These are phyloP conservation scores for Rhytidhysteron rufulum DNA, from an alignment of 2,329 filamentous ascomycete species.

Conservation along the genomic window DNA sequence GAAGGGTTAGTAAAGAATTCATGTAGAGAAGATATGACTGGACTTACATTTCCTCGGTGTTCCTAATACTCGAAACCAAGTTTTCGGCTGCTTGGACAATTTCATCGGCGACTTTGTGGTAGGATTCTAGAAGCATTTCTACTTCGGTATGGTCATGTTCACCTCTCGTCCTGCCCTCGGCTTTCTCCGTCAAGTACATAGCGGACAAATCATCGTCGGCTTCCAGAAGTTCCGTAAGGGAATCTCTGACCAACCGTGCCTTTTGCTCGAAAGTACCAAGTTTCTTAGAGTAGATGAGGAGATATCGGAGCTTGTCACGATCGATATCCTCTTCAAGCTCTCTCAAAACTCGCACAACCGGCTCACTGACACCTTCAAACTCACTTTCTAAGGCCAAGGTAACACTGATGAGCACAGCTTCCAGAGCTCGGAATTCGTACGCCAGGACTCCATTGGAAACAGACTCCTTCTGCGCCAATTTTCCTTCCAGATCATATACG, in stretches of 20 bases:
- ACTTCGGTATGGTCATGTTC: conserved; percentile 93
- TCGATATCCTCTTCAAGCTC: conserved; percentile 97
- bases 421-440: conserved; percentile 93
- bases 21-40: conserved; percentile 13
- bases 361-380: conserved; percentile 89
- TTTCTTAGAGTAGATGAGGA: conserved; percentile 92
- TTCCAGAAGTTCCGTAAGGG: conserved; percentile 91
- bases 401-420: conserved; percentile 91
- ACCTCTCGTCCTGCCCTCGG: conserved; percentile 65
- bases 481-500: conserved; percentile 95
- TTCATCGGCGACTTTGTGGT: conserved; percentile 96
- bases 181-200: conserved; percentile 95
- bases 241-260: conserved; percentile 86
- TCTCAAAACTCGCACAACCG: conserved; percentile 80
- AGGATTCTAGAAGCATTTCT: conserved; percentile 93
- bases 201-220: conserved; percentile 90
- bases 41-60: conserved; percentile 94
- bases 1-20: too few relatives aligned
- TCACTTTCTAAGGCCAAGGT: conserved; percentile 89
- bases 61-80: conserved; percentile 88
- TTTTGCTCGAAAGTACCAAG: conserved; percentile 97
- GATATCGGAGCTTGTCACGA: conserved; percentile 81
- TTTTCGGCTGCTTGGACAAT: conserved; percentile 95
- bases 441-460: conserved; percentile 58
- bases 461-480: conserved; percentile 74